These are phyloP conservation scores for Fusarium sp. DNA, from an alignment of 2,329 filamentous ascomycete genomes.

Conservation along the genomic window DNA sequence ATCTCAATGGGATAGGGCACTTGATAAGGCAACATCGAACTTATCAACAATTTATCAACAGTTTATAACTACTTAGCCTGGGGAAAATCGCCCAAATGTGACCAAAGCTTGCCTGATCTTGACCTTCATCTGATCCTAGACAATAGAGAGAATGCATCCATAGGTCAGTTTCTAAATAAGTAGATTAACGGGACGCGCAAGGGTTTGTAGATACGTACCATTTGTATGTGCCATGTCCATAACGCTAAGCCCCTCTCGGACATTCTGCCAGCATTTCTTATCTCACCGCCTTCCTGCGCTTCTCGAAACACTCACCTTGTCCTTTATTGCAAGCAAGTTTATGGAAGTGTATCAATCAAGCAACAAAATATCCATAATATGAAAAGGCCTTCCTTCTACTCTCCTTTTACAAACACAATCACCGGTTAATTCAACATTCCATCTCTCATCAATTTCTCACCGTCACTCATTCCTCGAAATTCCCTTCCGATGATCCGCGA, in stretches of 20 bases:
- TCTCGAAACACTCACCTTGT: constrained; percentile 32
- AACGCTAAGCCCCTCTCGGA: constrained; percentile 5
- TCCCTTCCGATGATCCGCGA: constrained; percentile 21
- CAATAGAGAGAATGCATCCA: too few relatives aligned
- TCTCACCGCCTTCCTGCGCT: constrained; percentile 43
- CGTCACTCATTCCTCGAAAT: neutral
- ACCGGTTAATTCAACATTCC: neutral
- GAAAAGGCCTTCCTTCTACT: neutral
- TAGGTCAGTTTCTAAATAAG: too few relatives aligned
- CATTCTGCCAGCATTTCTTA: constrained; percentile 42
- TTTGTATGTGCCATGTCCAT: neutral
- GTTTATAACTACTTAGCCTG: neutral
- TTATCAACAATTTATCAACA: too few relatives aligned
- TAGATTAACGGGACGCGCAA: constrained; percentile 14
- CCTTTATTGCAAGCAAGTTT: constrained; percentile 17
- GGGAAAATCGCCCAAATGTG: constrained; percentile 11
- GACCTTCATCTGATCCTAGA: neutral
- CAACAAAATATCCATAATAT: constrained; percentile 25
- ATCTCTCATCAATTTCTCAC: neutral
- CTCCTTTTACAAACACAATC: constrained; percentile 2
- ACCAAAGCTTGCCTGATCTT: constrained; percentile 31
- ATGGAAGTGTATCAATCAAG: constrained; percentile 23
- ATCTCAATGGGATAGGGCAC: too few relatives aligned
- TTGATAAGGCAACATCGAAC: too few relatives aligned
- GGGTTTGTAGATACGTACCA: constrained; percentile 33